Conservation (phyloP, 768 basidiomycete species). For the Cyathus striatus region DNA sequence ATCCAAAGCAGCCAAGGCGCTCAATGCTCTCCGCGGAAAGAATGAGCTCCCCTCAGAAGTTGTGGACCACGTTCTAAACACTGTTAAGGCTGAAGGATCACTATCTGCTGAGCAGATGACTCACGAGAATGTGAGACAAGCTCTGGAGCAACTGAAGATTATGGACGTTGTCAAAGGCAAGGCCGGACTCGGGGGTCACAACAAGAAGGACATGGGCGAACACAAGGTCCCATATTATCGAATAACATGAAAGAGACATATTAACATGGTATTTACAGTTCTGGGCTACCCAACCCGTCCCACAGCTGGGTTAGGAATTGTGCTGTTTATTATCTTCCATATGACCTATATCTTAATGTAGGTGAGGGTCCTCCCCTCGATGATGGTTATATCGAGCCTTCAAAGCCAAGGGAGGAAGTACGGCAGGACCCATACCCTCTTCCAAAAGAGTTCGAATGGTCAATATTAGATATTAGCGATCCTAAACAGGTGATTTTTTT, state of each 20-base stretch:
- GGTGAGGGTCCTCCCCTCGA: constrained; percentile 59
- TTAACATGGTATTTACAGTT: constrained; percentile 51
- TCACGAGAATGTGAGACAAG: constrained; percentile 61
- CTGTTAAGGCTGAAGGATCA: constrained; percentile 58
- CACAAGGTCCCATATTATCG: too few species aligned
- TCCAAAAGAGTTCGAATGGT: constrained; percentile 93
- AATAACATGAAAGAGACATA: too few species aligned
- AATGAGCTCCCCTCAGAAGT: constrained; percentile 54
- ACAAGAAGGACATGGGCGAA: constrained; percentile 77
- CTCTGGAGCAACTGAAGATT: constrained; percentile 73
- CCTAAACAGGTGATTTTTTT: constrained; percentile 53
- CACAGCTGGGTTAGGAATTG: constrained; percentile 76
- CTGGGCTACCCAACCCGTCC: constrained; percentile 97
- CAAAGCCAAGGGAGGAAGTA: constrained; percentile 71
- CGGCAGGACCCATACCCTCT: constrained; percentile 85
- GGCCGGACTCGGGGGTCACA: constrained; percentile 66
- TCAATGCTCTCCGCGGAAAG: constrained; percentile 43
- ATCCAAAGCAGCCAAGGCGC: constrained; percentile 55
- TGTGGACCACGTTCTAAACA: constrained; percentile 62
- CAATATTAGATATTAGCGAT: constrained; percentile 72
- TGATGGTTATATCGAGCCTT: constrained; percentile 88
- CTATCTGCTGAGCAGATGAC: constrained; percentile 40
- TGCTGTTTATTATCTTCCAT: too few species aligned
- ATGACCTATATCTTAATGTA: too few species aligned
- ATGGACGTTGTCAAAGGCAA: constrained; percentile 86